Conservation (phyloP, 257 asterid genomes). For the Vinca minor region DNA sequence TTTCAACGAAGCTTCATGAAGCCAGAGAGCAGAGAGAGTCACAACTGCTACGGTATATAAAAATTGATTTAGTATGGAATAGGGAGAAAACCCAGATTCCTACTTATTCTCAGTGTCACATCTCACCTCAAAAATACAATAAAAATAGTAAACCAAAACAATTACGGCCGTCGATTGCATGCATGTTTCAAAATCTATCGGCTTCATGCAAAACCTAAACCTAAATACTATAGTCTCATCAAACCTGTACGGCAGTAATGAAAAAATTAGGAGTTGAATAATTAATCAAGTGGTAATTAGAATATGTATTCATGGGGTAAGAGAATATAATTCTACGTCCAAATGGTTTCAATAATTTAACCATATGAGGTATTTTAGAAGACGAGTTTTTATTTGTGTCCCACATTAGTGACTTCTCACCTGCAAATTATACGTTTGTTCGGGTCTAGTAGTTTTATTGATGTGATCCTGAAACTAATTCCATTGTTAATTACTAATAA, state of each 20-base stretch:
- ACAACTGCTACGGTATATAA: constrained; percentile 32
- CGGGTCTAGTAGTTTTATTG: constrained; percentile 6
- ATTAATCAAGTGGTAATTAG: not conserved
- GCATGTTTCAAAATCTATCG: constrained; percentile 30
- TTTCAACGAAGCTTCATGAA: constrained; percentile 14
- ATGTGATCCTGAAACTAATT: constrained; percentile 18
- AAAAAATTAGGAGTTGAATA: not conserved
- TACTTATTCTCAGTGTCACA: constrained; percentile 34
- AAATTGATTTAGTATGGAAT: constrained; percentile 17
- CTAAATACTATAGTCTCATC: no score
- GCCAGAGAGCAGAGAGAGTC: constrained; percentile 10
- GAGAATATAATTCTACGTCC: constrained; percentile 18
- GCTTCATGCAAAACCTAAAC: constrained; percentile 28
- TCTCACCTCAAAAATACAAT: constrained; percentile 17
- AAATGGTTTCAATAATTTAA: constrained; percentile 27
- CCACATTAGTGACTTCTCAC: constrained; percentile 83
- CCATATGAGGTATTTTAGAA: constrained; percentile 36
- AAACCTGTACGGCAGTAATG: constrained; percentile 9
- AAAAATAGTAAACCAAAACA: constrained; percentile 12
- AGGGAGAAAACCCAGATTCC: constrained; percentile 18
- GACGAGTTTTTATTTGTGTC: constrained; percentile 36
- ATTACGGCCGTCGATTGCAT: constrained; percentile 24
- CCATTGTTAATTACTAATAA: not conserved
- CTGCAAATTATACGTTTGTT: constrained; percentile 21
- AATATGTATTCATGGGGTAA: constrained; percentile 30